These are phyloP conservation scores for Leishmania aethiopica DNA, from an alignment of 208 protist species.

Conservation along the genomic window DNA sequence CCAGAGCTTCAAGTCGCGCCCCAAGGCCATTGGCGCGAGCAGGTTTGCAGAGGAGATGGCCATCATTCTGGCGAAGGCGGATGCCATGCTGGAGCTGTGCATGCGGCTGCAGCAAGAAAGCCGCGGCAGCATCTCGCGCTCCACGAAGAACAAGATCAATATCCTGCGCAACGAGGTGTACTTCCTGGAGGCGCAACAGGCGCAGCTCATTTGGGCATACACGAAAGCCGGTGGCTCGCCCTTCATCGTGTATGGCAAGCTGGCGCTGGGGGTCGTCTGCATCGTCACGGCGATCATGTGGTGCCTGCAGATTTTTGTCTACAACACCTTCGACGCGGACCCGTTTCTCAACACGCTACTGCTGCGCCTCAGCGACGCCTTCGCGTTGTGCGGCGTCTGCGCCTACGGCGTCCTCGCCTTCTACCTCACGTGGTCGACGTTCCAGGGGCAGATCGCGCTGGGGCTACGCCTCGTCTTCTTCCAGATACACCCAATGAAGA, in stretches of 20 bases:
- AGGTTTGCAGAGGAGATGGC: constrained; percentile 75
- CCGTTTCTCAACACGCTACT: constrained; percentile 74
- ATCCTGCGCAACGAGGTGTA: constrained; percentile 85
- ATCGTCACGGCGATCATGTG: constrained; percentile 75
- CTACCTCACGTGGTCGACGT: constrained; percentile 89
- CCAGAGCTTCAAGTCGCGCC: constrained; percentile 48
- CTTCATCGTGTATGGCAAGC: constrained; percentile 59
- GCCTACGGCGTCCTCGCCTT: constrained; percentile 92
- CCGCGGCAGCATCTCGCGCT: constrained; percentile 34
- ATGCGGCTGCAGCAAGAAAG: constrained; percentile 50
- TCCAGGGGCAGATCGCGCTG: constrained; percentile 93
- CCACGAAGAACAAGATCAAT: constrained; percentile 69
- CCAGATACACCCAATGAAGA: constrained; percentile 88
- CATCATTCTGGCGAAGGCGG: constrained; percentile 81
- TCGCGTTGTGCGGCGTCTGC: constrained; percentile 89
- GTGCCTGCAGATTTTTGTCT: constrained; percentile 89
- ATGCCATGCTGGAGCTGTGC: constrained; percentile 69
- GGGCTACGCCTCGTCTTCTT: constrained; percentile 87
- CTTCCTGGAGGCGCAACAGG: constrained; percentile 85
- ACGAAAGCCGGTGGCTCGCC: constrained; percentile 75
- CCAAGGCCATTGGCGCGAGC: constrained; percentile 54
- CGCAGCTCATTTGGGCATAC: constrained; percentile 75
- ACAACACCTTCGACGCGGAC: constrained; percentile 82
- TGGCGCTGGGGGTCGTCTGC: constrained; percentile 64
- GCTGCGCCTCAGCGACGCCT: constrained; percentile 76